phyloP scores from a whole-genome alignment of 1,139 yeast genomes.

The Scheffersomyces titani region DNA sequence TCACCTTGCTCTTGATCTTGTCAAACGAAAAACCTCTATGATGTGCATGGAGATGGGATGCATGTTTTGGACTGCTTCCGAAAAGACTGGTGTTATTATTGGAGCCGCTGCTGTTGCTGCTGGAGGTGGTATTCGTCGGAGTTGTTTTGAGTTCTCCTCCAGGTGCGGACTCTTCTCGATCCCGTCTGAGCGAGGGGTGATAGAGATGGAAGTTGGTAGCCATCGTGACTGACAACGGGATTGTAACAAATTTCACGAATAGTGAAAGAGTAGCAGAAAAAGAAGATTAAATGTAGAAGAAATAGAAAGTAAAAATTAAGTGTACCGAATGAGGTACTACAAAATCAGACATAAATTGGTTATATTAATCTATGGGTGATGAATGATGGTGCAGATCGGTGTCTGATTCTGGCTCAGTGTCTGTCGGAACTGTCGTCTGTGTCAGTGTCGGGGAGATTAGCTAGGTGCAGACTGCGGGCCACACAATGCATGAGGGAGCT shows the following conservation, averaged over 20 bases:
- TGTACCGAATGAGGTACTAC: not conserved
- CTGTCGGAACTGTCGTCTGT: not conserved
- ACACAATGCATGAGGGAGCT: not conserved
- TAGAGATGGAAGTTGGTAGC: not conserved
- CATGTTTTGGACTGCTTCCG: not conserved
- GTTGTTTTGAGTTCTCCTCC: not conserved
- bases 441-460: not conserved
- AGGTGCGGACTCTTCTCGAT: not conserved
- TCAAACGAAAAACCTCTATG: constrained; percentile 11
- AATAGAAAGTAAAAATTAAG: too few relatives aligned
- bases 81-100: not conserved
- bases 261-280: not conserved
- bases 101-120: not conserved
- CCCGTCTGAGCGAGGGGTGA: not conserved
- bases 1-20: constrained; percentile 14
- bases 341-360: too few relatives aligned
- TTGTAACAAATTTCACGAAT: not conserved
- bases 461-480: not conserved
- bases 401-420: not conserved
- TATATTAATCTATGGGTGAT: not conserved
- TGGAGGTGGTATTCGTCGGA: not conserved
- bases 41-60: not conserved
- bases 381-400: not conserved
- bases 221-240: not conserved
- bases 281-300: not conserved